Base-by-base conservation (phyloP, 257 asterid genomes). In the Euphrasia confusa region DNA sequence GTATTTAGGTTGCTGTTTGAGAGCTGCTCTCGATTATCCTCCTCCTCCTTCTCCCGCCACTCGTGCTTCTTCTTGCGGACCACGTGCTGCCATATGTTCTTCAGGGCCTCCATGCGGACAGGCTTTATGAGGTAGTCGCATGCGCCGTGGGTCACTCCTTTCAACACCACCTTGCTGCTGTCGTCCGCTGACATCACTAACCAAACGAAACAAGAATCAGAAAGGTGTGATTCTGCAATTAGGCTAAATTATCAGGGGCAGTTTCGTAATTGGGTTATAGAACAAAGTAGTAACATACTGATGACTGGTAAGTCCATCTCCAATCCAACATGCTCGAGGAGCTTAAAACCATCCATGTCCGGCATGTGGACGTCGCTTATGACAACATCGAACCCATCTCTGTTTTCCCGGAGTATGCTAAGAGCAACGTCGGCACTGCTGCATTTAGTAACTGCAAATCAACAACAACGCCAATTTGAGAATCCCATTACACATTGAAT, bases 171-270 rank as follows among this genome's bases (percentile, higher is more conserved):
- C 17, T 54, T 60, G 61, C 79, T 71, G 73, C 98, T 75, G 54
- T 88, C 98, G 18, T 91, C 98, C 0, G 98, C 98, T 0, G 98
- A 91, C 96, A 91, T 91, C 98, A 91, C 98, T 91, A 57, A 14
- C 10, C 64, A 75, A 77, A 47, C 48, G 3, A 42, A 42, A 42
- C 48, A 42, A 42, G 48, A 42, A 10, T 30, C 33, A 30, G 33
- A 30, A 1, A 35, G 5, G 5, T 35, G 9, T 35, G 5, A 35
- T 35, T 42, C 10, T 42, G 14, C 13, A 44, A 44, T 49, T 4
- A 49, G 24, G 54, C 54, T 48, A 48, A 48, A 48, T 21, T 2
- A 48, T 12, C 18, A 48, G 17, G 54, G 54, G 21, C 14, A 48
- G 4, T 50, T 50, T 50, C 7, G 26, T 50, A 15, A 21, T 21